Base-by-base conservation (phyloP, 768 basidiomycete species). In the Rossbeevera mucosa region DNA sequence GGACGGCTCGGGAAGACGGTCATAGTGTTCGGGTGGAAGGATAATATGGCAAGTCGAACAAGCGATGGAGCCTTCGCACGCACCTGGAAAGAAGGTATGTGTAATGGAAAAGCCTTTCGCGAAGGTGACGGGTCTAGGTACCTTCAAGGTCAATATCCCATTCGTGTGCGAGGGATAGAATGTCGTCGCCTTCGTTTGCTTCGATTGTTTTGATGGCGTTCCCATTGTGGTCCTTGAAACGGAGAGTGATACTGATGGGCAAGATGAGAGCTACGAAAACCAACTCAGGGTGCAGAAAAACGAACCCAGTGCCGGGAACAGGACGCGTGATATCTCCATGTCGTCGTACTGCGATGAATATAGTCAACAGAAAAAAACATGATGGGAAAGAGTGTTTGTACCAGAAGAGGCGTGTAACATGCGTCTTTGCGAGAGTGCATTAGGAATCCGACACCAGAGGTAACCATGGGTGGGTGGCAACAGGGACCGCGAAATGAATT, bases 41-140 rank as follows among this genome's bases (percentile, higher is more conserved):
- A 99, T 91, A 51, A 98, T 82, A 67, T 99, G 95, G 68, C 95
- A 99, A 20, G 95, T 99, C 13, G 95, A 97, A 66, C 95, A 99
- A 14, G 95, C 95, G 44, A 96, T 81, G 1, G 93, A 95, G 36
- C 92, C 89, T 74, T 98, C 95, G 69, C 96, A 99, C 24, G 95
- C 95, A 52, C 94, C 94, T 96, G 20, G 45, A 42, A 11, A 7
- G 21, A 22, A 24, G n/a, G 9, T 47, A 12, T n/a, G 42, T 14
- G 28, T 24, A 42, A 33, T 31, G 42, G 36, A 28, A 44, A 24
- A 7, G 5, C 12, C 18, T 48, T 45, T 8, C 13, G 25, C 4
- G 12, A 7, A 24, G 24, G 16, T 33, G 8, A n/a, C 1, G 16
- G 48, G 45, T 33, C 1, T 29, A 66, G 78, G 55, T 57, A 91